Conservation (phyloP, 2,329 filamentous ascomycete species). For the Penicillium sclerotigenum region DNA sequence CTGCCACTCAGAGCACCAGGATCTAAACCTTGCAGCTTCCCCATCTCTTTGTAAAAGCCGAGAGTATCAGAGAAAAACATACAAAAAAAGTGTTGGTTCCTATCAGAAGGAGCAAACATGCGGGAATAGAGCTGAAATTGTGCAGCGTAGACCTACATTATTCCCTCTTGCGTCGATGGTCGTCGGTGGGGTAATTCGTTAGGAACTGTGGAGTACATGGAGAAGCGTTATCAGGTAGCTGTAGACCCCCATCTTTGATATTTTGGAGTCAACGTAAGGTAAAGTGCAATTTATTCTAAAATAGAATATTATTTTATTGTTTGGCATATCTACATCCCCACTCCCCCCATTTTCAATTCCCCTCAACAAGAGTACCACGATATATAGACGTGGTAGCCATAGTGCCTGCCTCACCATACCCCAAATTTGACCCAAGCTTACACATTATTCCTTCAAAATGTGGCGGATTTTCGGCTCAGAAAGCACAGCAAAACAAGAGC, state of each 20-base stretch:
- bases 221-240: background rate
- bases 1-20: no score
- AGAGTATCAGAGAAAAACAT: no score
- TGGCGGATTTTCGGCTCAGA: conserved; percentile 8
- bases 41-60: no score
- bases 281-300: background rate
- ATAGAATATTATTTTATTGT: background rate
- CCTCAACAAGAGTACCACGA: background rate
- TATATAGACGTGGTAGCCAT: background rate
- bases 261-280: background rate
- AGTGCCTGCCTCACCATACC: background rate
- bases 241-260: conserved; percentile 12
- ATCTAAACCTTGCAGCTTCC: no score
- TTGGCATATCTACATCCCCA: background rate
- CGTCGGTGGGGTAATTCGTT: background rate
- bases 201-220: background rate
- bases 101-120: no score
- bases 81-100: no score
- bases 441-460: conserved; percentile 7
- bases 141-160: no score
- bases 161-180: no score
- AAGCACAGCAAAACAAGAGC: background rate
- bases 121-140: no score
- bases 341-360: background rate
- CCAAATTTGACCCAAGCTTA: background rate